Conservation (phyloP, 129 eudicot genomes). For the Ambrosia artemisiifolia region DNA sequence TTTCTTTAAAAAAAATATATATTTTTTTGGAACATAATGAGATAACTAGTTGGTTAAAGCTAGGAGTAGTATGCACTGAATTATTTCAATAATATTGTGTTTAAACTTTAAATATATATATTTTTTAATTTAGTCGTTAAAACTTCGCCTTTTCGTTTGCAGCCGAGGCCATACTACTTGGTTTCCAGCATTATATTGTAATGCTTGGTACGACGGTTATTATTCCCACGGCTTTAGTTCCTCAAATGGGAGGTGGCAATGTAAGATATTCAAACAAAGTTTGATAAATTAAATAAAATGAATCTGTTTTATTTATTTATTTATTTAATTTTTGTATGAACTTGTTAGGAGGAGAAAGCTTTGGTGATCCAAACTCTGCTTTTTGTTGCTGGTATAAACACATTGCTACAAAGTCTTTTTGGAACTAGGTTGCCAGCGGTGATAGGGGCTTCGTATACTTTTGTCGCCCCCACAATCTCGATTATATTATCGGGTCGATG, state of each 20-base stretch:
- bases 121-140: not conserved
- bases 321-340: not conserved
- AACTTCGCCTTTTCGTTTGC: slow-evolving; percentile 17
- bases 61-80: not conserved
- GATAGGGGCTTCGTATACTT: slow-evolving; percentile 70
- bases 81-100: not conserved
- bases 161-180: slow-evolving; percentile 75
- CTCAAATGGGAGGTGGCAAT: slow-evolving; percentile 85
- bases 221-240: slow-evolving; percentile 73
- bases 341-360: slow-evolving; percentile 64
- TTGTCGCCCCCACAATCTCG: slow-evolving; percentile 68
- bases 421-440: slow-evolving; percentile 76
- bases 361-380: slow-evolving; percentile 70
- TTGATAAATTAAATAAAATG: not conserved
- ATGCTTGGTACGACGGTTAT: slow-evolving; percentile 75
- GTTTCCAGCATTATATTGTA: slow-evolving; percentile 67
- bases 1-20: not conserved
- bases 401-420: slow-evolving; percentile 54
- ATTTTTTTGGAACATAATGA: not conserved
- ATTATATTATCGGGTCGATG: slow-evolving; percentile 60
- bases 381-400: slow-evolving; percentile 74
- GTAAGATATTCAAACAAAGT: slow-evolving; percentile 30
- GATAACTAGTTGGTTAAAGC: not conserved
- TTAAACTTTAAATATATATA: not conserved
- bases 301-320: not conserved